Conservation (phyloP, 306 rosid genomes). For the Astragalus membranaceus region DNA sequence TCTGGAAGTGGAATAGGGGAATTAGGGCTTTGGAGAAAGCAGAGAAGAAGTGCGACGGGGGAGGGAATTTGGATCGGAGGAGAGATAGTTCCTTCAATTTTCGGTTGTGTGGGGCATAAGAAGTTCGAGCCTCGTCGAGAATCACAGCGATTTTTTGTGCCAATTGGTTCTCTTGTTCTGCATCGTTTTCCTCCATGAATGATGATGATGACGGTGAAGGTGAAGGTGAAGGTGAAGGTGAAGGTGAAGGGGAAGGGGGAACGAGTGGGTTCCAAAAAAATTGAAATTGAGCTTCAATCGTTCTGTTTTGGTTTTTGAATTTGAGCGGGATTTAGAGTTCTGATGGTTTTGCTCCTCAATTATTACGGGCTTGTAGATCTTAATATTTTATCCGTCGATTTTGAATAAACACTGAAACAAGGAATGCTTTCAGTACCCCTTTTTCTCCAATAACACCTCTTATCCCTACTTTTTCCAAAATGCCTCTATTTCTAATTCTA, state of each 20-base stretch:
- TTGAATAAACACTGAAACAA: too few relatives aligned
- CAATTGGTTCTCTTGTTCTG: constrained; percentile 32
- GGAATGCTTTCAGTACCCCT: too few relatives aligned
- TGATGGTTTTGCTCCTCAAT: not conserved
- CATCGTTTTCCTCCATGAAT: constrained; percentile 24
- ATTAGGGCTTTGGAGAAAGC: constrained; percentile 57
- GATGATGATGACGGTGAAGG: not conserved
- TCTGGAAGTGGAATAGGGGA: constrained; percentile 63
- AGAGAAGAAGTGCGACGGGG: constrained; percentile 46
- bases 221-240: not conserved
- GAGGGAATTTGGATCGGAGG: constrained; percentile 50
- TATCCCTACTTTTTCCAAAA: too few relatives aligned
- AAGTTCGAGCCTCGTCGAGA: constrained; percentile 59
- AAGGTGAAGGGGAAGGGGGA: not conserved
- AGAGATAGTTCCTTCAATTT: constrained; percentile 75
- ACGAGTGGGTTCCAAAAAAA: not conserved
- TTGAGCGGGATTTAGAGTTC: constrained; percentile 37
- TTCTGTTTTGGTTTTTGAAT: constrained; percentile 34
- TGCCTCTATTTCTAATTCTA: too few relatives aligned
- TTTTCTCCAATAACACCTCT: too few relatives aligned
- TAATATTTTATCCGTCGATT: too few relatives aligned
- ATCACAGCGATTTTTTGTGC: constrained; percentile 47
- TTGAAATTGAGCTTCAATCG: not conserved
- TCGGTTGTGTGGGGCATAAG: constrained; percentile 78
- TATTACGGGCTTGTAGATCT: not conserved